These are phyloP conservation scores for Wallacemonas sp. DNA, from an alignment of 208 protist species.

Conservation along the genomic window DNA sequence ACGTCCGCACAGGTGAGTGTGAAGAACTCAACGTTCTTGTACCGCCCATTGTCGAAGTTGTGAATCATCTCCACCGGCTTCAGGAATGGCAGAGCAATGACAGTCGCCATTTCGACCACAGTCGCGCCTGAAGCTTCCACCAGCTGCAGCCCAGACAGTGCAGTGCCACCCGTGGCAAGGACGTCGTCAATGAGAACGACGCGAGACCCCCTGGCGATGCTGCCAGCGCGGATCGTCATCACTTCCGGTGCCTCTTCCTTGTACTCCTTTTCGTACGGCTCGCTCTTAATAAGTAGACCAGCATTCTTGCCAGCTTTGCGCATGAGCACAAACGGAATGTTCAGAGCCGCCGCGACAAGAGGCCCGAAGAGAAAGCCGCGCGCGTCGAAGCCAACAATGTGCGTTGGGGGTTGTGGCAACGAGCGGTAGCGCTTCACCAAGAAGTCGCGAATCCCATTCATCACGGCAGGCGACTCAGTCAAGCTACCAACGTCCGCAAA, in stretches of 20 bases:
- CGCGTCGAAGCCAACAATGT: slow-evolving; percentile 89
- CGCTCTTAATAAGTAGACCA: slow-evolving; percentile 84
- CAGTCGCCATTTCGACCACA: slow-evolving; percentile 63
- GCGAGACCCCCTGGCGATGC: slow-evolving; percentile 61
- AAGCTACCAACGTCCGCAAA: slow-evolving; percentile 90
- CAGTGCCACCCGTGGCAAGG: slow-evolving; percentile 89
- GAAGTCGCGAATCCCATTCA: slow-evolving; percentile 83
- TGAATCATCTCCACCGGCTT: slow-evolving; percentile 77
- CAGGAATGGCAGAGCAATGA: slow-evolving; percentile 62
- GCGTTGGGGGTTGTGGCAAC: slow-evolving; percentile 59
- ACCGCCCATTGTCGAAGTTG: slow-evolving; percentile 48
- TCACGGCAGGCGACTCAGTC: slow-evolving; percentile 72
- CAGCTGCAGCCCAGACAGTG: slow-evolving; percentile 87
- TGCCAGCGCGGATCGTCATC: slow-evolving; percentile 84
- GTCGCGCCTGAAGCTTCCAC: slow-evolving; percentile 71
- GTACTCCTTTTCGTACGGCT: slow-evolving; percentile 91
- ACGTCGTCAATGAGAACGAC: slow-evolving; percentile 93
- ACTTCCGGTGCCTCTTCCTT: slow-evolving; percentile 70
- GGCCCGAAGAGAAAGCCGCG: slow-evolving; percentile 90
- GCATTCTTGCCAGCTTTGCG: slow-evolving; percentile 87
- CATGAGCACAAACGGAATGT: slow-evolving; percentile 90
- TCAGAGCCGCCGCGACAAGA: slow-evolving; percentile 85
- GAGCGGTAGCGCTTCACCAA: slow-evolving; percentile 75
- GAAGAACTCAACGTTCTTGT: slow-evolving; percentile 70
- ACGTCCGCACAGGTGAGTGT: slow-evolving; percentile 52